phyloP scores from a whole-genome alignment of 148 eudicot genomes.

The Rhododendron mucronatum region DNA sequence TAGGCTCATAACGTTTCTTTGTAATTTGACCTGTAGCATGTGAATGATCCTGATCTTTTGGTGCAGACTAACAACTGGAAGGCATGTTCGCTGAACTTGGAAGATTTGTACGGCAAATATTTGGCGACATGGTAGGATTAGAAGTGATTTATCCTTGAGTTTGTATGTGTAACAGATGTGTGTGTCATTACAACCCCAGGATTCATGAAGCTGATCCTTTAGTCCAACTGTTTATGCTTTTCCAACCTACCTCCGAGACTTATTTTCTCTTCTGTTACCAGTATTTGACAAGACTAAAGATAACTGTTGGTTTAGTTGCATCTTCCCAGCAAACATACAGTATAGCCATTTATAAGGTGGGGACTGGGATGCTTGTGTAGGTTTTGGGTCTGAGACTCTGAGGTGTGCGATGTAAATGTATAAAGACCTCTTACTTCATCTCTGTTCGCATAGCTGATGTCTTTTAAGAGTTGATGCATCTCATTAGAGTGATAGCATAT shows the following conservation, averaged over 20 bases:
- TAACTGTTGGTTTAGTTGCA: background rate
- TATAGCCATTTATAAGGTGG: background rate
- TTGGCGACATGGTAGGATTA: slow-evolving; percentile 39
- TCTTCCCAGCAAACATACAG: background rate
- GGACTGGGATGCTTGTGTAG: background rate
- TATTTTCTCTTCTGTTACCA: background rate
- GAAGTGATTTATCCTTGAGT: background rate
- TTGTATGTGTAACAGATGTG: background rate
- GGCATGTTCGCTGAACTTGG: slow-evolving; percentile 41
- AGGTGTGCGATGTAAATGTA: background rate
- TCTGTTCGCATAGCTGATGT: background rate
- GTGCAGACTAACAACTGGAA: slow-evolving; percentile 53
- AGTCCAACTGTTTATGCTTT: background rate
- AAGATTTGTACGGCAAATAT: slow-evolving; percentile 47
- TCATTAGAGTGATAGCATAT: background rate
- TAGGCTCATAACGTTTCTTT: background rate
- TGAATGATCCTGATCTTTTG: slow-evolving; percentile 1
- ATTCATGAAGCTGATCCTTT: background rate
- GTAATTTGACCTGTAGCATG: background rate
- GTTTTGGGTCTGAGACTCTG: background rate
- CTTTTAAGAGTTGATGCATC: background rate
- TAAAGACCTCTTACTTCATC: background rate
- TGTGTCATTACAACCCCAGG: background rate
- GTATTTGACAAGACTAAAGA: background rate
- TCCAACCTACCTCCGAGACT: background rate